These are phyloP conservation scores for Lipomyces oligophaga DNA, from an alignment of 805 yeast species.

Conservation along the genomic window DNA sequence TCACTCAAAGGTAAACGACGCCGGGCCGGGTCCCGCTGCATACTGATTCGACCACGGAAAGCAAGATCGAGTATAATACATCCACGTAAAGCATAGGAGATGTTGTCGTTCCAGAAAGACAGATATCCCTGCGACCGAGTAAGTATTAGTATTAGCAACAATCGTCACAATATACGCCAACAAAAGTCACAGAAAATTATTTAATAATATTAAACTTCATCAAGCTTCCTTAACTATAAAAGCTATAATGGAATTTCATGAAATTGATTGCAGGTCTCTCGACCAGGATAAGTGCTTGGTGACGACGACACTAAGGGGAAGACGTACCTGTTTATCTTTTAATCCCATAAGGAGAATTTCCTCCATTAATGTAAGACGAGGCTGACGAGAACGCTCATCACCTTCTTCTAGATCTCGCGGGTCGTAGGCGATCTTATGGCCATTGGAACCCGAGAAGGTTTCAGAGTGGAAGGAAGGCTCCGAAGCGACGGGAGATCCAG, in stretches of 20 bases:
- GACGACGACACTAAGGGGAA: not conserved
- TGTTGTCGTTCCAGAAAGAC: slow-evolving; percentile 97
- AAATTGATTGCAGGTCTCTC: not conserved
- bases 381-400: slow-evolving; percentile 48
- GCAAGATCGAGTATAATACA: slow-evolving; percentile 90
- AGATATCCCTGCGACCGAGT: slow-evolving; percentile 57
- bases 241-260: not conserved
- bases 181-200: not conserved
- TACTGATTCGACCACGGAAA: slow-evolving; percentile 78
- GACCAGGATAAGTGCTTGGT: not conserved
- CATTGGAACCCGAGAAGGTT: slow-evolving; percentile 30
- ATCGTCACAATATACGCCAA: not conserved
- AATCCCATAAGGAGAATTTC: slow-evolving; percentile 90
- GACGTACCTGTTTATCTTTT: slow-evolving; percentile 69
- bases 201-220: no score
- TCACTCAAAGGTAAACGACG: slow-evolving; percentile 84
- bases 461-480: slow-evolving; percentile 8
- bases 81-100: slow-evolving; percentile 93
- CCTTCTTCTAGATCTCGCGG: slow-evolving; percentile 58
- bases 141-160: not conserved
- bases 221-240: no score
- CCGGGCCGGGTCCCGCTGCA: slow-evolving; percentile 89
- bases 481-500: slow-evolving; percentile 6
- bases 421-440: slow-evolving; percentile 76
- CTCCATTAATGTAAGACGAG: slow-evolving; percentile 89